Evolutionary conservation across 176 grass and related monocot species (phyloP).

Genomic region (Zoysia pacifica): DNA sequence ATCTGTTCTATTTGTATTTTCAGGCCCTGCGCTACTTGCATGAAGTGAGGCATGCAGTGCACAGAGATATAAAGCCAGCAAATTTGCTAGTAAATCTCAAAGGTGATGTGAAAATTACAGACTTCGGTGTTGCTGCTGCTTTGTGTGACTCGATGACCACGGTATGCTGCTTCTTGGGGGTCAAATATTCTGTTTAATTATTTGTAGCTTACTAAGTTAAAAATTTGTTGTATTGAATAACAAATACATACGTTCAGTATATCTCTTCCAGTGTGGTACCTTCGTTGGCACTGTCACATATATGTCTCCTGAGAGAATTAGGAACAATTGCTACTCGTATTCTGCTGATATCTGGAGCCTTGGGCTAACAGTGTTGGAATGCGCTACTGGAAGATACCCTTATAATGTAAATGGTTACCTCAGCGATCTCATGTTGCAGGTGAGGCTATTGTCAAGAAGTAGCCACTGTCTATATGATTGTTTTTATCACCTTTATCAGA

Average conservation of each 20-base stretch:
- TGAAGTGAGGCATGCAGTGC: conserved; percentile 80
- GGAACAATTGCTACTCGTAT: conserved; percentile 42
- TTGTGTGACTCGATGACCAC: conserved; percentile 87
- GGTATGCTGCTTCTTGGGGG: conserved; percentile 57
- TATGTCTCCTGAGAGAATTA: conserved; percentile 96
- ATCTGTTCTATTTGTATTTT: conserved; percentile 39
- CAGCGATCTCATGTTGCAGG: conserved; percentile 77
- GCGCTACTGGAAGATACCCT: conserved; percentile 60
- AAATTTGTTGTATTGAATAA: background rate
- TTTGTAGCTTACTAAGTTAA: background rate
- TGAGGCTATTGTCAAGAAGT: conserved; percentile 26
- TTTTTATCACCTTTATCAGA: background rate
- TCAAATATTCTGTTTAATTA: background rate
- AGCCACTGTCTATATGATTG: conserved; percentile 10
- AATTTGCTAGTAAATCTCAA: conserved; percentile 95
- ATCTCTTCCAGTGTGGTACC: conserved; percentile 89
- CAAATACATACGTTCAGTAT: conserved; percentile 33
- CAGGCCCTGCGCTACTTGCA: conserved; percentile 88
- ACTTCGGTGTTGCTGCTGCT: conserved; percentile 85
- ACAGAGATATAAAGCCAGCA: conserved; percentile 98
- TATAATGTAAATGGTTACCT: conserved; percentile 57
- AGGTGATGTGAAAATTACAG: conserved; percentile 81
- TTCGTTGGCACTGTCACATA: conserved; percentile 93
- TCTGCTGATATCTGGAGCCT: conserved; percentile 71
- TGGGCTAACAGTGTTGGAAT: conserved; percentile 58